Evolutionary conservation across 2,329 filamentous ascomycete species (phyloP).

Genomic region (Aspergillus brasiliensis): DNA sequence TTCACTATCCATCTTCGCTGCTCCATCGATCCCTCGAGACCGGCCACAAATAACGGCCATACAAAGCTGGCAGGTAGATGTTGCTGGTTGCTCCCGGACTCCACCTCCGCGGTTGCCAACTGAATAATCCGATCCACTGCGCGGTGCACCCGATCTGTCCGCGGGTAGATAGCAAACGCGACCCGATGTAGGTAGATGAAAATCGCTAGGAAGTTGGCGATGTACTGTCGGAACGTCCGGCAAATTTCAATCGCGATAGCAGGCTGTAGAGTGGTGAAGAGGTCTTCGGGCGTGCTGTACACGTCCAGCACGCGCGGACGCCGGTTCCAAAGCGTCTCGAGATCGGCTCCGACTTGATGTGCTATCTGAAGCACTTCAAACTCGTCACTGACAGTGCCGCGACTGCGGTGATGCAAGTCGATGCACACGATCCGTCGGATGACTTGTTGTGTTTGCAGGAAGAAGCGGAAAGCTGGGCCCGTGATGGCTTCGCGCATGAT

Average conservation of each 20-base stretch:
- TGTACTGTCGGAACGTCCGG: slow-evolving; percentile 36
- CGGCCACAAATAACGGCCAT: slow-evolving; percentile 40
- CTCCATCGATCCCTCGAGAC: slow-evolving; percentile 33
- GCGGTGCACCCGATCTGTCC: slow-evolving; percentile 38
- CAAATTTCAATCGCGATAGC: slow-evolving; percentile 32
- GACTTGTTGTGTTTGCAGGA: slow-evolving; percentile 36
- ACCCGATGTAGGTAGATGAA: slow-evolving; percentile 42
- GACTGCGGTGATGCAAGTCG: slow-evolving; percentile 41
- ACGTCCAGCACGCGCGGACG: slow-evolving; percentile 36
- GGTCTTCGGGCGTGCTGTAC: slow-evolving; percentile 31
- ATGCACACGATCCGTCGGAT: slow-evolving; percentile 38
- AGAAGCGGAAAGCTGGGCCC: slow-evolving; percentile 37
- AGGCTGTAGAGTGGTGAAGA: slow-evolving; percentile 28
- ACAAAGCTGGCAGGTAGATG: slow-evolving; percentile 35
- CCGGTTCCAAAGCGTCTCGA: slow-evolving; percentile 38
- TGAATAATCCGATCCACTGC: slow-evolving; percentile 41
- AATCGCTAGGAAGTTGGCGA: slow-evolving; percentile 38
- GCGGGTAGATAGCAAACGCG: slow-evolving; percentile 41
- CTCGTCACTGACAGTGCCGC: slow-evolving; percentile 41
- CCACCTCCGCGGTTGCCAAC: slow-evolving; percentile 32
- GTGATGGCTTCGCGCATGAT: slow-evolving; percentile 35
- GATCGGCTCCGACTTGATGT: slow-evolving; percentile 38
- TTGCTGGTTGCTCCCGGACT: slow-evolving; percentile 5
- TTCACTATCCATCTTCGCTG: slow-evolving; percentile 38
- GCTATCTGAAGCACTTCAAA: slow-evolving; percentile 43